Evolutionary conservation across 805 yeast species (phyloP).

Genomic region (Naumovozyma baii): DNA sequence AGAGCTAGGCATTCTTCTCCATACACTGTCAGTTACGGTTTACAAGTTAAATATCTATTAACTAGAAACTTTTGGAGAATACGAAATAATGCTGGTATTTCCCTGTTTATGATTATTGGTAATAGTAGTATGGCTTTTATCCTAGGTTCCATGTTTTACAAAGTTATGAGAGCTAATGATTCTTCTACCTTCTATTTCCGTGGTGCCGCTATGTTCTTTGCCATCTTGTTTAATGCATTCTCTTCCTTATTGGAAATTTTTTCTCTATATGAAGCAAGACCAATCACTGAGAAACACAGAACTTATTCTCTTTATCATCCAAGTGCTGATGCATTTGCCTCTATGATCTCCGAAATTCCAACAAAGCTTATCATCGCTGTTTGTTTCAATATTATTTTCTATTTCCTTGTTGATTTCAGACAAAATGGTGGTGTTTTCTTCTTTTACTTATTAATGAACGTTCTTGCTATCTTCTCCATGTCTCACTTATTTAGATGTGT

Average conservation of each 20-base stretch:
- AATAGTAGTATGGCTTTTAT: constrained; percentile 43
- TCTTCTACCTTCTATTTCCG: constrained; percentile 43
- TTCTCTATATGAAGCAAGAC: constrained; percentile 43
- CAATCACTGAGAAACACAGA: constrained; percentile 50
- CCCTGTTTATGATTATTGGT: constrained; percentile 32
- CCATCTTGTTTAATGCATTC: constrained; percentile 51
- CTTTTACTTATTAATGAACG: constrained; percentile 38
- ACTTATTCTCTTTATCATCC: constrained; percentile 51
- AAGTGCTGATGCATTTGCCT: constrained; percentile 54
- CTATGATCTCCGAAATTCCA: constrained; percentile 51
- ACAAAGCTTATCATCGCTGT: constrained; percentile 36
- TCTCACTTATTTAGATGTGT: constrained; percentile 40
- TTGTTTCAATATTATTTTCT: constrained; percentile 40
- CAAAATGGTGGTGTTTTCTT: constrained; percentile 48
- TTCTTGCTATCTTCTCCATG: constrained; percentile 42
- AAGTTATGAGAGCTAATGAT: constrained; percentile 26
- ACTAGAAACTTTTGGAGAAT: constrained; percentile 39
- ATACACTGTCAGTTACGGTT: constrained; percentile 37
- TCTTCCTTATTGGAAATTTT: constrained; percentile 49
- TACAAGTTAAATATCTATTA: constrained; percentile 41
- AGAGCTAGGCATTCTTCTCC: constrained; percentile 37
- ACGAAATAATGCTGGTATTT: constrained; percentile 38
- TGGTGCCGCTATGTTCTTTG: constrained; percentile 56
- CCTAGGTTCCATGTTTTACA: constrained; percentile 45
- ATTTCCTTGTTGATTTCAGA: constrained; percentile 46